These are phyloP conservation scores for Atalantia buxifolia DNA, from an alignment of 345 rosid species.

Conservation along the genomic window DNA sequence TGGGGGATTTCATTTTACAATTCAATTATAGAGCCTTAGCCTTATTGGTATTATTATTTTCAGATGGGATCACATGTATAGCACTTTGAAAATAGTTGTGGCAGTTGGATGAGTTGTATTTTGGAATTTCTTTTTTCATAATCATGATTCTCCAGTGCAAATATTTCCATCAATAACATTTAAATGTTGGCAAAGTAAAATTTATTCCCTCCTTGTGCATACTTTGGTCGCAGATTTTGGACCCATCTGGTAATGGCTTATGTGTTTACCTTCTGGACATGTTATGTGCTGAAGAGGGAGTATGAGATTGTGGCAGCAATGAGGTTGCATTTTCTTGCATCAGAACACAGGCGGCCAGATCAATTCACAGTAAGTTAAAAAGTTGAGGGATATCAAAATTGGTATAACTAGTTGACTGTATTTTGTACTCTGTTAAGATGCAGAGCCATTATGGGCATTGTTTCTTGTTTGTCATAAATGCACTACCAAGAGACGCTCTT, in stretches of 20 bases:
- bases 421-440: not conserved
- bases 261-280: conserved; percentile 88
- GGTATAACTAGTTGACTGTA: not conserved
- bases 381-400: not conserved
- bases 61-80: not conserved
- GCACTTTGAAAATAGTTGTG: not conserved
- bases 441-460: not conserved
- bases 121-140: not conserved
- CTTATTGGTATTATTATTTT: not conserved
- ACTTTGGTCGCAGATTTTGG: conserved; percentile 68
- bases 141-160: not conserved
- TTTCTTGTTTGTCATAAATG: not conserved
- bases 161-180: not conserved
- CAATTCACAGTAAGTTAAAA: conserved; percentile 69
- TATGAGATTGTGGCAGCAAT: conserved; percentile 68
- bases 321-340: conserved; percentile 90
- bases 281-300: conserved; percentile 71
- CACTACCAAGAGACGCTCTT: not conserved
- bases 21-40: not conserved
- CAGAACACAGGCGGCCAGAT: conserved; percentile 72
- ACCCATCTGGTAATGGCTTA: conserved; percentile 88
- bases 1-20: not conserved
- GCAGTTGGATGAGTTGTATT: not conserved
- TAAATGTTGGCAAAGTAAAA: not conserved
- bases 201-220: not conserved